Evolutionary conservation across 208 protist genomes (phyloP), one percentile per base, ranked within the genome.

Genomic region (Tritrichomonas musculus): DNA sequence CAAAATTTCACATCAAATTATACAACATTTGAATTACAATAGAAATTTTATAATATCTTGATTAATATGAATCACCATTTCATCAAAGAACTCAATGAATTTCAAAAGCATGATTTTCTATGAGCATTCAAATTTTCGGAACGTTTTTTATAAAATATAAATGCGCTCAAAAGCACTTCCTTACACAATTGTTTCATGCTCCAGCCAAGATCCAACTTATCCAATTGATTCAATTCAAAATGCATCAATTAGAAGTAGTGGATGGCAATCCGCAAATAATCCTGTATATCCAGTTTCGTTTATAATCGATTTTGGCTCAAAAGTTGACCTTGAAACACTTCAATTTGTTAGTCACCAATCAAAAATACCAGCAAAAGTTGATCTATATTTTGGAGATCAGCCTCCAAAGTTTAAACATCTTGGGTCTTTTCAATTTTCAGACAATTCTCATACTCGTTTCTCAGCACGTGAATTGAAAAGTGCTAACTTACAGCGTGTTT

Each of bases 361-460:
- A 20, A 88, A 88, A 57, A 88, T 88, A 27, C 77, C 77, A 57
- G 8, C 41, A 20, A 53, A 36, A 53, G 47, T 88, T 44, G 77
- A 88, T 47, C 47, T 88, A 39, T 88, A 44, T 30, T 53, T 53
- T 57, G 77, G 47, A 33, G 41, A 53, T 88, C 25, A 53, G 1
- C n/a, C 14, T 39, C 33, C 41, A 22, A 33, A 44, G 20, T 88
- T 88, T 39, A 25, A 57, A 57, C 27, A 22, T 27, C 77, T 88
- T 57, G 77, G 77, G 8, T 88, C 77, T 33, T 88, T 88, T 30
- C 77, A 53, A 39, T 88, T 88, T 88, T 88, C 77, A 53, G 77
- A 88, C 57, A 88, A 88, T 57, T 88, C 77, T 39, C 77, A 88
- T 2, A 88, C 77, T 57, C 14, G 47, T 11, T 88, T 57, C 47